These are phyloP conservation scores for Carex cristatella DNA, from an alignment of 176 grass and related monocot genomes.

Conservation along the genomic window DNA sequence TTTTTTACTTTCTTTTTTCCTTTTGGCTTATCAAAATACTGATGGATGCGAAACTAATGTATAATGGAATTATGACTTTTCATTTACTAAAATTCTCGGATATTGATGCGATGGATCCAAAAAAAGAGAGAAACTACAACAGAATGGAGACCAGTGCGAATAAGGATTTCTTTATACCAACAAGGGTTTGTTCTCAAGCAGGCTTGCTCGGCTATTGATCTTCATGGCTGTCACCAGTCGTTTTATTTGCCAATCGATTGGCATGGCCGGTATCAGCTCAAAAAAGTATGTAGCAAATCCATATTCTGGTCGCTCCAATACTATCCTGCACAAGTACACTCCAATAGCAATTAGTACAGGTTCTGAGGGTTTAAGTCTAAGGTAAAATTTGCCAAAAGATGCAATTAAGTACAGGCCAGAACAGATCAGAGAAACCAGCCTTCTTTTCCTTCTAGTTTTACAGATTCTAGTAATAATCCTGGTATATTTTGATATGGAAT, in stretches of 20 bases:
- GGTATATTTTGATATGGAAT: background rate
- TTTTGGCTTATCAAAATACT: background rate
- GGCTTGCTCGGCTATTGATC: constrained; percentile 61
- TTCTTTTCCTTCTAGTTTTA: background rate
- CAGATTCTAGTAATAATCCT: constrained; percentile 4
- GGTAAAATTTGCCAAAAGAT: background rate
- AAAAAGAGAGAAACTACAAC: background rate
- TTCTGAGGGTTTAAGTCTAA: background rate
- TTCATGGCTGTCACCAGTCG: constrained; percentile 82
- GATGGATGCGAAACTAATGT: background rate
- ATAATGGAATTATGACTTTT: background rate
- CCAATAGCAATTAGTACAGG: background rate
- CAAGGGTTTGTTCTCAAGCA: constrained; percentile 77
- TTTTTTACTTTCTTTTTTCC: background rate
- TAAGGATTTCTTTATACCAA: constrained; percentile 37
- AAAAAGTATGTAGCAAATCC: constrained; percentile 96
- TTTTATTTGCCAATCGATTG: constrained; percentile 73
- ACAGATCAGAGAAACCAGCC: background rate
- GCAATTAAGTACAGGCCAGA: background rate
- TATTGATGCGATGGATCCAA: background rate
- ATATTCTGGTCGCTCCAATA: constrained; percentile 93
- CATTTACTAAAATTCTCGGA: background rate
- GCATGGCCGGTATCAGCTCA: constrained; percentile 59
- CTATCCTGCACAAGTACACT: constrained; percentile 52
- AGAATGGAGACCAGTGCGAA: background rate